phyloP scores from a whole-genome alignment of 257 asterid genomes.

The Solanum appendiculatum region DNA sequence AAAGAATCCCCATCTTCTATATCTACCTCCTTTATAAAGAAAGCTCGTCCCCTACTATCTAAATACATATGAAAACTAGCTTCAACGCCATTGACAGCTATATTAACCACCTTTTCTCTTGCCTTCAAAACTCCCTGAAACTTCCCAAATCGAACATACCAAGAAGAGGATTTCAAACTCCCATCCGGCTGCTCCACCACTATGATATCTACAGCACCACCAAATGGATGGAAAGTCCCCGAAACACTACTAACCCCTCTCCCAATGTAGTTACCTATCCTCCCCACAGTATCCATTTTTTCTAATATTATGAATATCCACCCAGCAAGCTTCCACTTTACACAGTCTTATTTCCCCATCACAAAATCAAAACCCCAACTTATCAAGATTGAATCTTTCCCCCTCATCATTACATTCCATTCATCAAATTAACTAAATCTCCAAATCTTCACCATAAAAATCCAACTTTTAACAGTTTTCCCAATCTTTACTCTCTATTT shows the following conservation, averaged over 20 bases:
- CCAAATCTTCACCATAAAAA: neutral
- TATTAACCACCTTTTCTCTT: constrained; percentile 71
- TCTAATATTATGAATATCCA: constrained; percentile 3
- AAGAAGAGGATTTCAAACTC: constrained; percentile 85
- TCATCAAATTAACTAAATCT: neutral
- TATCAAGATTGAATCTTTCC: neutral
- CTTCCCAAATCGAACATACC: constrained; percentile 97
- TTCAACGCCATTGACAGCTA: constrained; percentile 68
- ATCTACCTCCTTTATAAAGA: constrained; percentile 65
- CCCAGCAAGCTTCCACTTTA: constrained; percentile 10
- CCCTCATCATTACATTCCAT: neutral
- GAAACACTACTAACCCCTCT: constrained; percentile 71
- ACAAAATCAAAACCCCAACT: constrained; percentile 6
- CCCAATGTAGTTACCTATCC: constrained; percentile 69
- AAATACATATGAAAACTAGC: constrained; percentile 74
- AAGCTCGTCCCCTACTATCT: constrained; percentile 83
- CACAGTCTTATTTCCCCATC: constrained; percentile 7
- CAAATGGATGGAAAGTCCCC: constrained; percentile 95
- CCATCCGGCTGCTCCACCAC: constrained; percentile 93
- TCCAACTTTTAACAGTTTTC: neutral
- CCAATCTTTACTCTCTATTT: neutral
- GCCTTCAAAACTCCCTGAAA: constrained; percentile 91
- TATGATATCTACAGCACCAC: constrained; percentile 95
- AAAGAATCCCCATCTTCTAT: constrained; percentile 28
- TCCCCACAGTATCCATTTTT: constrained; percentile 89